Evolutionary conservation across 2,329 filamentous ascomycete genomes (phyloP).

Genomic region (Penicillium sclerotiorum): DNA sequence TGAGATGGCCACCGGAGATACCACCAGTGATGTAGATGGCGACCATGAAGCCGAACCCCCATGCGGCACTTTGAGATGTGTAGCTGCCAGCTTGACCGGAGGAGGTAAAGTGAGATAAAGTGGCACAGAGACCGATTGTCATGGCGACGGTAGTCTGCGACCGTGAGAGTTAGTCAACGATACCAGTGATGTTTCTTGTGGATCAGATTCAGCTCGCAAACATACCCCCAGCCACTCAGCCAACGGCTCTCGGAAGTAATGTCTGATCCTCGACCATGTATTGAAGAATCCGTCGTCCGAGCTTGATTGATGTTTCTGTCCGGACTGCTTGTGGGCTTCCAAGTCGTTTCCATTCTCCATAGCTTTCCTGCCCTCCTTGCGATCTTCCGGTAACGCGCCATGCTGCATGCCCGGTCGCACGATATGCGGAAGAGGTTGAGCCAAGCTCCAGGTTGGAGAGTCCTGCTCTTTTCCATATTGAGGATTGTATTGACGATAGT

Average conservation of each 20-base stretch:
- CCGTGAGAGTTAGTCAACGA: conserved; percentile 3
- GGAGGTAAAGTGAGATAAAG: conserved; percentile 25
- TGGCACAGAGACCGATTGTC: conserved; percentile 32
- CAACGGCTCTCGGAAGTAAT: conserved; percentile 30
- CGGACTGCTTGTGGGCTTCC: neutral
- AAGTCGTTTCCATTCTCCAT: conserved; percentile 4
- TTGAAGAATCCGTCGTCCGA: conserved; percentile 26
- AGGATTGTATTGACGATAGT: conserved; percentile 47
- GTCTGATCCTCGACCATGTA: conserved; percentile 29
- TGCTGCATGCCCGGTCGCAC: conserved; percentile 52
- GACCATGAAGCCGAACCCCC: conserved; percentile 38
- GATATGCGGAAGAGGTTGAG: conserved; percentile 54
- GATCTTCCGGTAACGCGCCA: conserved; percentile 17
- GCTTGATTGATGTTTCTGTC: neutral
- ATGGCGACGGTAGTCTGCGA: conserved; percentile 31
- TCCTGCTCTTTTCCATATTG: conserved; percentile 53
- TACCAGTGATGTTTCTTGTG: too few relatives aligned
- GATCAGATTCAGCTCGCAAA: too few relatives aligned
- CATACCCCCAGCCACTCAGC: conserved; percentile 34
- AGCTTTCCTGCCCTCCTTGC: conserved; percentile 10
- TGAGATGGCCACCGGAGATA: conserved; percentile 52
- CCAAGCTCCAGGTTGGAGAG: conserved; percentile 53
- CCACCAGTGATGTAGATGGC: conserved; percentile 52
- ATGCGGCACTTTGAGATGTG: conserved; percentile 21
- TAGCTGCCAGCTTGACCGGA: conserved; percentile 27